phyloP scores from a whole-genome alignment of 2,329 filamentous ascomycete genomes.

The Alternaria hordeiaustralica region DNA sequence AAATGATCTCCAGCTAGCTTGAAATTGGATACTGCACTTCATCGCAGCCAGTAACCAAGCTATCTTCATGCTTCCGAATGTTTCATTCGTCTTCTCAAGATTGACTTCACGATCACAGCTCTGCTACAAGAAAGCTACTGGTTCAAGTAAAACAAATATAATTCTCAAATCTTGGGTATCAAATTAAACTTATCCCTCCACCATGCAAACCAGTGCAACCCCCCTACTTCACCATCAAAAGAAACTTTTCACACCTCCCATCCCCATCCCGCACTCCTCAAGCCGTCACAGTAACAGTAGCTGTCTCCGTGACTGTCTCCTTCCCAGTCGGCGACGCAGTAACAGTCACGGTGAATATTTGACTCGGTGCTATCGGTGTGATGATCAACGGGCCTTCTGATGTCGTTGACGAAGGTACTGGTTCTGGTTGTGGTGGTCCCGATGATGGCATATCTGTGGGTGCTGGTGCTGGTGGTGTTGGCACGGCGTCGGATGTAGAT shows the following conservation, averaged over 20 bases:
- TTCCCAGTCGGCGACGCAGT: conserved; percentile 41
- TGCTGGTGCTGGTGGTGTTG: background rate
- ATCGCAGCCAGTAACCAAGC: background rate
- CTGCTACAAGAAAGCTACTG: background rate
- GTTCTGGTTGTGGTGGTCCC: conserved; percentile 4
- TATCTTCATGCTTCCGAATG: background rate
- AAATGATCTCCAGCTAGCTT: background rate
- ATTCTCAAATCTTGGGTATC: conserved; percentile 5
- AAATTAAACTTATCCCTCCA: background rate
- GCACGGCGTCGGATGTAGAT: background rate
- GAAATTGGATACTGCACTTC: background rate
- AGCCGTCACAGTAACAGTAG: conserved; percentile 30
- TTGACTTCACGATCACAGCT: background rate
- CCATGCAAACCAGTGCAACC: background rate
- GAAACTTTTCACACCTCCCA: background rate
- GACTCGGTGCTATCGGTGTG: conserved; percentile 40
- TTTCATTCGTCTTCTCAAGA: background rate
- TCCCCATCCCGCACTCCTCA: background rate
- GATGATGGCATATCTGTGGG: conserved; percentile 2
- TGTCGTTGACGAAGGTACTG: conserved; percentile 11
- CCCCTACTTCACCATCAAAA: background rate
- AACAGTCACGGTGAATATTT: conserved; percentile 44
- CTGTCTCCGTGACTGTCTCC: conserved; percentile 39
- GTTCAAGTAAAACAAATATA: background rate
- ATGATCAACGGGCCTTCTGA: conserved; percentile 40